These are phyloP conservation scores for Phytophthora citricola DNA, from an alignment of 352 stramenopile species.

Conservation along the genomic window DNA sequence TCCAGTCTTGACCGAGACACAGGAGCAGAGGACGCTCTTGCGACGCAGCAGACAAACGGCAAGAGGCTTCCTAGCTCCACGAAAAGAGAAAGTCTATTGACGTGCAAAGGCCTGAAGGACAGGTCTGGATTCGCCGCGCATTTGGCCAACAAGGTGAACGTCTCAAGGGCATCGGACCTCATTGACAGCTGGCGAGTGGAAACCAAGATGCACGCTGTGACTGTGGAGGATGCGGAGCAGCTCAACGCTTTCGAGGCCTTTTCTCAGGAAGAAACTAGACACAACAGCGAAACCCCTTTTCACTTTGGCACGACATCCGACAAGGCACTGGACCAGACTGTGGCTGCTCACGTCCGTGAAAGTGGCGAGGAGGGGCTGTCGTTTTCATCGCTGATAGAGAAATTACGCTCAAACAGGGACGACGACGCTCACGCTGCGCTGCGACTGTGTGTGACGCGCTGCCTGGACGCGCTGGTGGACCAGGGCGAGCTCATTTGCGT, in stretches of 20 bases:
- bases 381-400: slow-evolving; percentile 35
- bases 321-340: slow-evolving; percentile 24
- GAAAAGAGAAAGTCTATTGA: slow-evolving; percentile 46
- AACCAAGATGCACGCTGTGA: slow-evolving; percentile 63
- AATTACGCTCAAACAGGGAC: slow-evolving; percentile 13
- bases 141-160: slow-evolving; percentile 69
- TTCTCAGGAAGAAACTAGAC: slow-evolving; percentile 37
- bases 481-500: slow-evolving; percentile 61
- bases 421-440: slow-evolving; percentile 15
- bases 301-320: slow-evolving; percentile 33
- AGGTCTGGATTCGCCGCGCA: slow-evolving; percentile 74
- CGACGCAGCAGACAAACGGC: slow-evolving; percentile 21
- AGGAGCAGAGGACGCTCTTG: slow-evolving; percentile 12
- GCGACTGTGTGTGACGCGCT: slow-evolving; percentile 29
- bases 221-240: slow-evolving; percentile 42
- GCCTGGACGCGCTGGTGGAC: slow-evolving; percentile 61
- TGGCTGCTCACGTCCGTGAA: slow-evolving; percentile 43
- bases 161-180: slow-evolving; percentile 62
- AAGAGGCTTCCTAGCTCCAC: slow-evolving; percentile 29
- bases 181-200: slow-evolving; percentile 81
- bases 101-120: slow-evolving; percentile 68
- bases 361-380: slow-evolving; percentile 56
- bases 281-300: slow-evolving; percentile 25
- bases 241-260: slow-evolving; percentile 61
- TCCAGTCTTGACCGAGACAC: slow-evolving; percentile 28